A percentile compares a stretch with the other conserved stretches of the same genome.
Evolutionary conservation across 495 filamentous ascomycete genomes (phyloP).

Genomic region (Trichoderma asperelloides): DNA sequence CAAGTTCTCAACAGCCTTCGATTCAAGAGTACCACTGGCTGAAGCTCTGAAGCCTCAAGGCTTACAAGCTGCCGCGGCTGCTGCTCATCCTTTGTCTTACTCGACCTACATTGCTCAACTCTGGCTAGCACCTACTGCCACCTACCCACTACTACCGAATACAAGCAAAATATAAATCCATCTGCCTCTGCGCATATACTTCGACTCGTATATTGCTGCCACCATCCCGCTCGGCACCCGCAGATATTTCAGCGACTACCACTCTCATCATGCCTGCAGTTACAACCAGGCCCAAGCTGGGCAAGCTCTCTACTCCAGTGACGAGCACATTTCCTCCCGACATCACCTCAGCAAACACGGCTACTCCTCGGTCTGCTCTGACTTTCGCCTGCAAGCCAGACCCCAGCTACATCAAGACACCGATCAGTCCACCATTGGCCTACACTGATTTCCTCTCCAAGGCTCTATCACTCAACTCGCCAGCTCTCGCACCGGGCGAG

Average conservation of each 20-base stretch:
- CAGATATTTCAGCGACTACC: constrained; percentile 11
- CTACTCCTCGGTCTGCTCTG: constrained; percentile 12
- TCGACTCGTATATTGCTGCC: neutral
- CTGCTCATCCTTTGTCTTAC: neutral
- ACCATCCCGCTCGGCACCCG: neutral
- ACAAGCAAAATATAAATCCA: neutral
- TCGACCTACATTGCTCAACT: neutral
- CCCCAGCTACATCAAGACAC: constrained; percentile 49
- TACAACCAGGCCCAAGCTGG: constrained; percentile 52
- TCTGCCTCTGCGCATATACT: neutral
- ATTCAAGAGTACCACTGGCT: neutral
- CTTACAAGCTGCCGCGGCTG: constrained; percentile 1
- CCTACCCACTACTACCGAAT: neutral
- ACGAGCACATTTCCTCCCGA: constrained; percentile 74
- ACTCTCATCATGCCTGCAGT: constrained; percentile 39
- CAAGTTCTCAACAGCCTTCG: neutral
- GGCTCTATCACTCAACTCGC: constrained; percentile 53
- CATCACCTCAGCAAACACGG: constrained; percentile 37
- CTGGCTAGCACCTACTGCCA: neutral
- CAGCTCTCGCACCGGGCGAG: constrained; percentile 40
- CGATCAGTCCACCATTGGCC: constrained; percentile 84
- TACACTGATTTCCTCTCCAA: constrained; percentile 84
- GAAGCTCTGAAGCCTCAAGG: neutral
- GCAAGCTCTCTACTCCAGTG: constrained; percentile 68
- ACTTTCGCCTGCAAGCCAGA: constrained; percentile 18